A percentile compares a stretch with the other conserved stretches of the same genome.
These are phyloP conservation scores for Nigrograna mackinnonii DNA, from an alignment of 2,329 filamentous ascomycete genomes.

Conservation along the genomic window DNA sequence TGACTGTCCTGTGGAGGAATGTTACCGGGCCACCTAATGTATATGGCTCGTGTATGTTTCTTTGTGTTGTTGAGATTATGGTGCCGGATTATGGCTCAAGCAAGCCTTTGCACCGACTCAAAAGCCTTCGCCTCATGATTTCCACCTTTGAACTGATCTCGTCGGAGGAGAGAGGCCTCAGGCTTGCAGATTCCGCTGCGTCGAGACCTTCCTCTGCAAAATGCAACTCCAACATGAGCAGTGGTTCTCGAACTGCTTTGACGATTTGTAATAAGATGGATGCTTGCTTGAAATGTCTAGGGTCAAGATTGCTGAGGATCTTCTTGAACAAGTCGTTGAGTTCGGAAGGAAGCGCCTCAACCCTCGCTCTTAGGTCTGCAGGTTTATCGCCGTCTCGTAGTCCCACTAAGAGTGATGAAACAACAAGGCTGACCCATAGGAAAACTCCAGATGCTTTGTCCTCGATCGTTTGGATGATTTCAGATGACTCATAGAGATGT, in stretches of 20 bases:
- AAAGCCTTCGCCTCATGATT: slow-evolving; percentile 1
- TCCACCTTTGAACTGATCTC: not conserved
- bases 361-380: not conserved
- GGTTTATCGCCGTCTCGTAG: slow-evolving; percentile 2
- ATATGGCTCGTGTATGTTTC: not conserved
- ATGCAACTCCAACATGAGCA: no score
- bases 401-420: slow-evolving; percentile 2
- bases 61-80: not conserved
- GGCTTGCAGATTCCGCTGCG: not conserved
- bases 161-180: not conserved
- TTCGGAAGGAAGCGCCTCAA: slow-evolving; percentile 2
- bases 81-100: slow-evolving; percentile 1
- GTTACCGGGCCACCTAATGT: not conserved
- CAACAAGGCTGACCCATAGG: slow-evolving; percentile 7
- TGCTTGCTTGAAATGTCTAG: not conserved
- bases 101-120: slow-evolving; percentile 1
- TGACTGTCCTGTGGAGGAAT: slow-evolving; percentile 10
- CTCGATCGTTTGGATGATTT: slow-evolving; percentile 2
- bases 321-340: slow-evolving; percentile 4
- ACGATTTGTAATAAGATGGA: slow-evolving; percentile 1
- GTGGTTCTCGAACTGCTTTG: no score
- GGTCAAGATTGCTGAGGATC: not conserved
- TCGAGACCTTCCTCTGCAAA: not conserved
- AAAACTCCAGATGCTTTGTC: slow-evolving; percentile 6
- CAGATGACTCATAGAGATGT: not conserved